Evolutionary conservation across 164 flowering plant species (phyloP).

Genomic region (Annona squamosa): DNA sequence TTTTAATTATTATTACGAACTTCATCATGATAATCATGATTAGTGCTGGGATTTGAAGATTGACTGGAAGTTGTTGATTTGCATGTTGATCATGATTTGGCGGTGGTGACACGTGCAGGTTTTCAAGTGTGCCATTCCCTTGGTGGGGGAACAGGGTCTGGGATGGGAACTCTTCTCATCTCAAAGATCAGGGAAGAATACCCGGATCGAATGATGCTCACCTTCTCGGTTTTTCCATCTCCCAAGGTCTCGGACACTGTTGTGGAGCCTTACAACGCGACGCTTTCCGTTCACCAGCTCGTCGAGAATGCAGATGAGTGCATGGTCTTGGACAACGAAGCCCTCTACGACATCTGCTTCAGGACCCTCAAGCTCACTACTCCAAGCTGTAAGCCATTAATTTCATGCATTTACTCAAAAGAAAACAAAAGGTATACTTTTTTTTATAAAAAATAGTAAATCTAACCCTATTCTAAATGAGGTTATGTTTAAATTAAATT

Average conservation of each 20-base stretch:
- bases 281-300: constrained; percentile 22
- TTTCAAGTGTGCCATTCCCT: constrained; percentile 25
- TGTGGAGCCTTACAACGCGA: constrained; percentile 23
- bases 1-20: no score
- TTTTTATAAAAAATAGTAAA: no score
- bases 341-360: constrained; percentile 24
- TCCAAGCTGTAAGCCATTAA: constrained; percentile 21
- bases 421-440: background rate
- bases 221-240: constrained; percentile 24
- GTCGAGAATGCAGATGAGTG: constrained; percentile 26
- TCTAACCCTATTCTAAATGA: no score
- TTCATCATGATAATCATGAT: no score
- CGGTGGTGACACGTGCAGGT: constrained; percentile 3
- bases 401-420: background rate
- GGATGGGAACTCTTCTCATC: constrained; percentile 23
- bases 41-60: no score
- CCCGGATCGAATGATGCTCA: constrained; percentile 27
- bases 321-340: constrained; percentile 25
- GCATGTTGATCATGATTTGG: no score
- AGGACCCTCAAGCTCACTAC: constrained; percentile 22
- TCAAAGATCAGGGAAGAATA: constrained; percentile 23
- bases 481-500: no score
- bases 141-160: constrained; percentile 25
- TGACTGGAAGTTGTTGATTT: no score
- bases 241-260: constrained; percentile 25